Conservation (phyloP, 257 asterid genomes). For the Nicotiana paniculata region DNA sequence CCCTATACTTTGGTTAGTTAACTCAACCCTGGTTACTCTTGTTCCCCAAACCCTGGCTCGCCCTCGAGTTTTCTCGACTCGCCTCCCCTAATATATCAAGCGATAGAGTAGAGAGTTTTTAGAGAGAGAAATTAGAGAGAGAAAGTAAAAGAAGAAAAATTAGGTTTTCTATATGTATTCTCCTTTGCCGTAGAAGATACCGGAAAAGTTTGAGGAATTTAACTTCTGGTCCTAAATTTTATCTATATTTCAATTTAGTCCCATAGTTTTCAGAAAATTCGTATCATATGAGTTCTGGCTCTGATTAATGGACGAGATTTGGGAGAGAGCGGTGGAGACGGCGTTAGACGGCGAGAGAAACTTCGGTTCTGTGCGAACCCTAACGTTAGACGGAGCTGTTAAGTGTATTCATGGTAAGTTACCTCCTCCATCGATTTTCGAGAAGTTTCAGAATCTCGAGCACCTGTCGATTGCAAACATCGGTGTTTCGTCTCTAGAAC, state of each 20-base stretch:
- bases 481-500: constrained; percentile 80
- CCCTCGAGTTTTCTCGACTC: constrained; percentile 41
- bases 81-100: constrained; percentile 33
- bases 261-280: background rate
- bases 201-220: constrained; percentile 11
- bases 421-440: constrained; percentile 84
- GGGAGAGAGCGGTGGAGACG: constrained; percentile 93
- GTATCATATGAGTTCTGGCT: constrained; percentile 5
- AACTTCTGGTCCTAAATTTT: background rate
- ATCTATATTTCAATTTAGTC: background rate
- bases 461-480: constrained; percentile 84
- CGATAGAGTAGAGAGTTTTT: background rate
- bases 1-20: constrained; percentile 33
- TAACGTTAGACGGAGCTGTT: constrained; percentile 88
- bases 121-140: constrained; percentile 31
- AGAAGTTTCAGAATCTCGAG: constrained; percentile 73
- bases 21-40: constrained; percentile 36
- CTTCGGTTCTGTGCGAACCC: constrained; percentile 51
- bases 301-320: constrained; percentile 74
- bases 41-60: constrained; percentile 47
- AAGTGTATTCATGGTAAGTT: constrained; percentile 92
- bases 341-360: constrained; percentile 87
- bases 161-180: constrained; percentile 11
- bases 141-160: background rate
- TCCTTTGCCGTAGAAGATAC: constrained; percentile 4